Conservation (phyloP, 805 yeast genomes). For the Metschnikowia baotianmanensis region DNA sequence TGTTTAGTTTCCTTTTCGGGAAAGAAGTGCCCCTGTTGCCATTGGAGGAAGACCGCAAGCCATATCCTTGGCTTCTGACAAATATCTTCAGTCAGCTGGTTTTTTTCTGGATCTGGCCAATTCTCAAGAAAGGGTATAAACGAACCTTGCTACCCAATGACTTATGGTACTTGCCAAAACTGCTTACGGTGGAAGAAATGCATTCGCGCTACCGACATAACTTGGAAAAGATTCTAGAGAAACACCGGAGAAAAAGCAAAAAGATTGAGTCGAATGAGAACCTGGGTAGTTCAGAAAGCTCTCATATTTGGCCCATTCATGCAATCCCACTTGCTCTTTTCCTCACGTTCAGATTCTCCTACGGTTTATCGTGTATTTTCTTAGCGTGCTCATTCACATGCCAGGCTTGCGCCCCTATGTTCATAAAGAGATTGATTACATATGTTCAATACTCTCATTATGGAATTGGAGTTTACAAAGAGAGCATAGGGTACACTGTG, state of each 20-base stretch:
- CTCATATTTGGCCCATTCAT: slow-evolving; percentile 33
- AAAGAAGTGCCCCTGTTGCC: slow-evolving; percentile 51
- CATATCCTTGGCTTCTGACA: slow-evolving; percentile 44
- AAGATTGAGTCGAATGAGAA: slow-evolving; percentile 12
- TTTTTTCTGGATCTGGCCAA: slow-evolving; percentile 41
- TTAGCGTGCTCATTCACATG: slow-evolving; percentile 48
- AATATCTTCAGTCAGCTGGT: slow-evolving; percentile 35
- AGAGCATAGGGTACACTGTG: slow-evolving; percentile 74
- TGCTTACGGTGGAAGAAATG: slow-evolving; percentile 37
- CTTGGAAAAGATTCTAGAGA: slow-evolving; percentile 23
- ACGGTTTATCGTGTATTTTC: slow-evolving; percentile 37
- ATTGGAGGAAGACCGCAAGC: slow-evolving; percentile 46
- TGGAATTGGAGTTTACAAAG: slow-evolving; percentile 45
- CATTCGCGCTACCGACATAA: slow-evolving; percentile 27
- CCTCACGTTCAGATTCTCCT: slow-evolving; percentile 48
- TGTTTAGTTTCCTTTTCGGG: slow-evolving; percentile 49
- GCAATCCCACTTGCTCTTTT: slow-evolving; percentile 46
- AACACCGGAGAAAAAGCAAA: slow-evolving; percentile 13
- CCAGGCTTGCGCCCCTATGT: slow-evolving; percentile 60
- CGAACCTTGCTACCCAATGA: slow-evolving; percentile 39
- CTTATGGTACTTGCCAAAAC: slow-evolving; percentile 35
- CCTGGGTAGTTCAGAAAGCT: slow-evolving; percentile 19
- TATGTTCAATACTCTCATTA: slow-evolving; percentile 55
- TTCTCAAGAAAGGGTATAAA: slow-evolving; percentile 40
- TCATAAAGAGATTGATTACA: slow-evolving; percentile 61